Evolutionary conservation across 441 rosid species (phyloP).

Genomic region (Flueggea neowawraea): DNA sequence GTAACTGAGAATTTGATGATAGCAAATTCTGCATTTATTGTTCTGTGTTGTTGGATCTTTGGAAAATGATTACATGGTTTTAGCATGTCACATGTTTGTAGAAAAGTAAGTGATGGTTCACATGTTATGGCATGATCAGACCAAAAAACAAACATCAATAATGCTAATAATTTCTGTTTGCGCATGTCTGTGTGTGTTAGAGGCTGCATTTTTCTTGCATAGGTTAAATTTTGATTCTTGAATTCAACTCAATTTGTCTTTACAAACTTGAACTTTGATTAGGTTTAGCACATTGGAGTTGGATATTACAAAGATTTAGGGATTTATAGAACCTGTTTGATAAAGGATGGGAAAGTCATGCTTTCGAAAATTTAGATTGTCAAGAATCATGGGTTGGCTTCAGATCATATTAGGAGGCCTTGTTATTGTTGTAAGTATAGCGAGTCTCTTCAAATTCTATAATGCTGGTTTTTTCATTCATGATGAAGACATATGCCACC

Average conservation of each 20-base stretch:
- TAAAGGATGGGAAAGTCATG: constrained; percentile 45
- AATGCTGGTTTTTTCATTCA: constrained; percentile 63
- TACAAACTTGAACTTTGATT: constrained; percentile 4
- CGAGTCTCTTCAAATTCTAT: constrained; percentile 71
- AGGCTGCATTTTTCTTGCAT: constrained; percentile 3
- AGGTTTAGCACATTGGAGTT: constrained; percentile 13
- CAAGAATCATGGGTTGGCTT: constrained; percentile 54
- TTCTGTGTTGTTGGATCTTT: too few species aligned
- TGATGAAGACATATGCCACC: constrained; percentile 64
- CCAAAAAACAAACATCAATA: too few species aligned
- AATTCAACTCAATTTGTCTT: background rate
- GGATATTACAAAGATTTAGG: background rate
- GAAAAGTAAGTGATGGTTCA: too few species aligned
- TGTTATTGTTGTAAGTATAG: constrained; percentile 56
- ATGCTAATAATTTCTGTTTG: background rate
- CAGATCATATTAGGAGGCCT: constrained; percentile 60
- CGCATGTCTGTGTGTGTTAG: too few species aligned
- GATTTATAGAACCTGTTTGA: background rate
- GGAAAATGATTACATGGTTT: too few species aligned
- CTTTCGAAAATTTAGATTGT: constrained; percentile 46
- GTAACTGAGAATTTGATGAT: too few species aligned
- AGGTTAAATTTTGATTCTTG: background rate
- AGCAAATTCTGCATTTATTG: too few species aligned
- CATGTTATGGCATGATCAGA: too few species aligned
- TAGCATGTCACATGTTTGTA: background rate